Conservation (phyloP, 306 rosid species). For the Vigna radiata region DNA sequence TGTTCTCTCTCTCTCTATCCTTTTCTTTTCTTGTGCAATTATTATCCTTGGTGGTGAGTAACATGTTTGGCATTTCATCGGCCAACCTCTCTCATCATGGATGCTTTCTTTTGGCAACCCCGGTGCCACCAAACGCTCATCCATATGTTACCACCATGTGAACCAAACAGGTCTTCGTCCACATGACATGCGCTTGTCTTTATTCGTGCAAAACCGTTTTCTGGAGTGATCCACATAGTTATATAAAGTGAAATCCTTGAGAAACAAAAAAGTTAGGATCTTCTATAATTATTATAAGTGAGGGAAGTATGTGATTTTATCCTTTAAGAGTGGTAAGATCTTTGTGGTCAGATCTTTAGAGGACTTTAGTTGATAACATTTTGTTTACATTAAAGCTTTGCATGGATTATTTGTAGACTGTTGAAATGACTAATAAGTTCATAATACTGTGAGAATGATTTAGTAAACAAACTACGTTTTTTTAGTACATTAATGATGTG, state of each 20-base stretch:
- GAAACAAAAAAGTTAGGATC: not conserved
- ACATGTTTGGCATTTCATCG: too few relatives aligned
- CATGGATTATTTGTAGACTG: not conserved
- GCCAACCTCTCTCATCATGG: too few relatives aligned
- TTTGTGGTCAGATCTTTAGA: not conserved
- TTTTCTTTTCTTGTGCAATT: too few relatives aligned
- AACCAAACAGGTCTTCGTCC: too few relatives aligned
- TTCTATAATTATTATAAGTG: not conserved
- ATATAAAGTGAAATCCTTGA: not conserved
- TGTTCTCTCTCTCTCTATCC: too few relatives aligned
- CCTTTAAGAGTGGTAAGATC: not conserved
- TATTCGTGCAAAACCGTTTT: too few relatives aligned
- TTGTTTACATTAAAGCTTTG: not conserved
- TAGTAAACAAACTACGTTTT: conserved; percentile 25
- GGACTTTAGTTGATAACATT: not conserved
- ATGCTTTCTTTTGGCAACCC: too few relatives aligned
- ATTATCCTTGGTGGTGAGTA: too few relatives aligned
- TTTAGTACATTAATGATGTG: not conserved
- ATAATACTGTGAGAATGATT: conserved; percentile 9
- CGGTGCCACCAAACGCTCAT: too few relatives aligned
- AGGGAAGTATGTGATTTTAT: not conserved
- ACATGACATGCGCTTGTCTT: too few relatives aligned
- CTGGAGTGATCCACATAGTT: too few relatives aligned
- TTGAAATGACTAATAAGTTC: conserved; percentile 4
- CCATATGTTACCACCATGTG: too few relatives aligned